Percentiles rank a stretch among this genome's conserved stretches.
phyloP scores from a whole-genome alignment of 2,329 filamentous ascomycete genomes.

The Alternaria sp. region DNA sequence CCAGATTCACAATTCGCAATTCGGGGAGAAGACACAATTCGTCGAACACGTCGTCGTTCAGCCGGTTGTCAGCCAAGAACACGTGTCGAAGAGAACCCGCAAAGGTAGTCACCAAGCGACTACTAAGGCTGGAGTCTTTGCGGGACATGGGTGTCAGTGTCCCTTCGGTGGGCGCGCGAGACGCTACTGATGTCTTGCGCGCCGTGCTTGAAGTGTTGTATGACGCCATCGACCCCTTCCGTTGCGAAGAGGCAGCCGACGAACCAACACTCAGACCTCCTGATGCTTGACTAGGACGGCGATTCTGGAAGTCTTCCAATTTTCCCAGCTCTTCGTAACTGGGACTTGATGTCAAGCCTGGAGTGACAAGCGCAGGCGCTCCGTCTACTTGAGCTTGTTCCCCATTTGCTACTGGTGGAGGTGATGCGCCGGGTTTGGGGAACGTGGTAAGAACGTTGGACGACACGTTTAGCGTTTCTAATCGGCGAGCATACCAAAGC shows the following conservation, averaged over 20 bases:
- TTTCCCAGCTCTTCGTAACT: constrained; percentile 80
- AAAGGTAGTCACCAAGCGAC: constrained; percentile 83
- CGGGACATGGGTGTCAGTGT: constrained; percentile 66
- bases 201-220: constrained; percentile 59
- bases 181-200: constrained; percentile 83
- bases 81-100: constrained; percentile 82
- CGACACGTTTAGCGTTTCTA: constrained; percentile 92
- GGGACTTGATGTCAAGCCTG: constrained; percentile 58
- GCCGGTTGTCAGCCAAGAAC: constrained; percentile 89
- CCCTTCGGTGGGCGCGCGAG: constrained; percentile 66
- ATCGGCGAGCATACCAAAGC: constrained; percentile 90
- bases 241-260: constrained; percentile 67
- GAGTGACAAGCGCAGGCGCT: constrained; percentile 56
- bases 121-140: constrained; percentile 89
- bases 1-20: constrained; percentile 86
- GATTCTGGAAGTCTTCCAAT: constrained; percentile 66
- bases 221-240: constrained; percentile 86
- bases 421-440: constrained; percentile 79
- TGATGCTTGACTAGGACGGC: constrained; percentile 85
- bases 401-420: constrained; percentile 56
- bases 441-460: constrained; percentile 92
- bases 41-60: constrained; percentile 95
- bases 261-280: constrained; percentile 74
- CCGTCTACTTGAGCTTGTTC: constrained; percentile 43
- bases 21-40: constrained; percentile 84